Conservation (phyloP, 805 yeast genomes). For the Komagataella pseudopastoris region DNA sequence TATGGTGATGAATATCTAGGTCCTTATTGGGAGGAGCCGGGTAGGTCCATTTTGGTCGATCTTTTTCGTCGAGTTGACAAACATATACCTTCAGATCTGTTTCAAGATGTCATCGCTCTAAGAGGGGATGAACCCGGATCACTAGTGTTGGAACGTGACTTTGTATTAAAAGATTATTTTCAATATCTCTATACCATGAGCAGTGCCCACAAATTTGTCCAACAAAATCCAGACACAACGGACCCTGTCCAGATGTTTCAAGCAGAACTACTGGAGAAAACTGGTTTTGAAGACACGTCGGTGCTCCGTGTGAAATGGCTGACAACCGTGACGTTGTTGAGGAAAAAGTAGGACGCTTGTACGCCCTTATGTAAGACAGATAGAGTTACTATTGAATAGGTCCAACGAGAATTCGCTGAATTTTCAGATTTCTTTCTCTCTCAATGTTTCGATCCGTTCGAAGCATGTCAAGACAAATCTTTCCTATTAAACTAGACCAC, state of each 20-base stretch:
- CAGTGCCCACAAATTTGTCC: slow-evolving; percentile 38
- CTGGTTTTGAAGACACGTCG: neutral
- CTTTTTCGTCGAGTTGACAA: slow-evolving; percentile 26
- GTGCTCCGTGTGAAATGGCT: neutral
- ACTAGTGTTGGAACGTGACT: slow-evolving; percentile 21
- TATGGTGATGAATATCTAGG: slow-evolving; percentile 37
- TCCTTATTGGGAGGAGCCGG: slow-evolving; percentile 81
- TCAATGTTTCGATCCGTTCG: neutral
- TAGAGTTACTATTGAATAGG: neutral
- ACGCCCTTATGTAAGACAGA: neutral
- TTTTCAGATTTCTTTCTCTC: neutral
- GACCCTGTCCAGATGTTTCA: neutral
- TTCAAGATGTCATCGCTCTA: slow-evolving; percentile 15
- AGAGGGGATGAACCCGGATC: slow-evolving; percentile 10
- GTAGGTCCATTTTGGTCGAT: slow-evolving; percentile 39
- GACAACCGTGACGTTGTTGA: neutral
- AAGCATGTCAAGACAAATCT: neutral
- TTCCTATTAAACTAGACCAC: slow-evolving; percentile 19
- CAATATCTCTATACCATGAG: slow-evolving; percentile 60
- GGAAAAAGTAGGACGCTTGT: neutral
- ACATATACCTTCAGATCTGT: slow-evolving; percentile 26
- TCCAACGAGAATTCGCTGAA: neutral
- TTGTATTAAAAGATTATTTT: slow-evolving; percentile 25
- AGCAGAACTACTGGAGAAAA: neutral
- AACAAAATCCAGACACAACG: neutral